Base-by-base conservation (phyloP, 305 asterid genomes). In the Fraxinus sp. region DNA sequence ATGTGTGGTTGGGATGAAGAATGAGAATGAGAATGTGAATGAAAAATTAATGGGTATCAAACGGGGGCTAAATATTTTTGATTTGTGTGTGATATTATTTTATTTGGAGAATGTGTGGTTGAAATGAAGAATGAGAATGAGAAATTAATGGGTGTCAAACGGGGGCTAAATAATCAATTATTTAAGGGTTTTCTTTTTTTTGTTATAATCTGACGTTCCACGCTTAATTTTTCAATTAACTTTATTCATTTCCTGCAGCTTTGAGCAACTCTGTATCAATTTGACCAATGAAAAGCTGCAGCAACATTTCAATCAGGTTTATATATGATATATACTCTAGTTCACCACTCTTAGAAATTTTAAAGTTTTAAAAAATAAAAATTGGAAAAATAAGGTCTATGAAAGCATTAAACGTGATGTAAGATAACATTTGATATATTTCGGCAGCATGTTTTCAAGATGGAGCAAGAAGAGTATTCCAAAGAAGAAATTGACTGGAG, bases 221-320 rank as follows among this genome's bases (percentile, higher is more conserved):
- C 68, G 57, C 70, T 79, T 75, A 41, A 41, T 62, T 80, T 79
- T 75, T 39, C 44, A 30, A 64, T 76, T 52, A 44, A 52, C 57
- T 14, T 44, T 79, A 41, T 62, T 70, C 75, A 41, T 82, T 79
- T 80, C 79, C 64, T 88, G 94, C 95, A 94, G 98, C 89, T 94
- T 92, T 83, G 98, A 94, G 94, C 98, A 94, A 86, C 93, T 94
- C 80, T 94, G 98, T 84, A 94, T 94, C 77, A 94, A 92, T 89
- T 88, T 94, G 91, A 94, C 98, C 20, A 94, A 94, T 78, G 98
- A 94, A 89, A 94, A 94, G 85, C 90, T 94, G 81, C 98, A 94
- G 88, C 98, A 94, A 85, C 98, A 94, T 89, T 94, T 94, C 90
- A 94, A 94, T 88, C 98, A 94, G 98, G 98, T 94, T 80, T 80